Evolutionary conservation across 225 moss, liverwort and hornwort species (phyloP).

Genomic region (Polytrichum formosum): DNA sequence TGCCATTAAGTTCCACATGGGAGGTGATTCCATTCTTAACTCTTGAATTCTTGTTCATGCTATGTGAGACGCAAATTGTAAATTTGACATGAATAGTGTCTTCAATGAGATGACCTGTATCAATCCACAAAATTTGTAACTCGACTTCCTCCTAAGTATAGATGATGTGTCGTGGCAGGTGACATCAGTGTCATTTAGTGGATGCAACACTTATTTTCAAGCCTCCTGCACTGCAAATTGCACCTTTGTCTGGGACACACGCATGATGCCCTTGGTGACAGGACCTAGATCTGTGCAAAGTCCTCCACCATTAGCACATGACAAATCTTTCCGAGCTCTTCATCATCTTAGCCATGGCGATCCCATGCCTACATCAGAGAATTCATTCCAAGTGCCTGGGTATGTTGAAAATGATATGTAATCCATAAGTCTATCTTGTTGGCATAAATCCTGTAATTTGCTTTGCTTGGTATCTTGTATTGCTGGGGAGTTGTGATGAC

Average conservation of each 20-base stretch:
- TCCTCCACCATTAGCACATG: constrained; percentile 47
- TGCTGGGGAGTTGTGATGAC: too few relatives aligned
- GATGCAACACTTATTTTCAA: constrained; percentile 81
- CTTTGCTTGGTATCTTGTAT: too few relatives aligned
- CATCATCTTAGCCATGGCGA: constrained; percentile 83
- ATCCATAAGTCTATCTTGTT: too few relatives aligned
- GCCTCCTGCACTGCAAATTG: constrained; percentile 85
- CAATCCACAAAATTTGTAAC: too few relatives aligned
- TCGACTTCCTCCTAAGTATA: too few relatives aligned
- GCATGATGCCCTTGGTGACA: constrained; percentile 81
- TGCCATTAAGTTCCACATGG: constrained; percentile 69
- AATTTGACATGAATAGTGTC: too few relatives aligned
- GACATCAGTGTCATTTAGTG: constrained; percentile 86
- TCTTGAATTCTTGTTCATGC: constrained; percentile 2
- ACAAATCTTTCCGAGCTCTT: constrained; percentile 61
- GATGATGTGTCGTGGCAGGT: constrained; percentile 37
- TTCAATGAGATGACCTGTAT: too few relatives aligned
- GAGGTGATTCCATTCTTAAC: constrained; percentile 38
- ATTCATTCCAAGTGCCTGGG: constrained; percentile 90
- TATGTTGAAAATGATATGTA: constrained; percentile 14
- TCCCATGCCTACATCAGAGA: constrained; percentile 89
- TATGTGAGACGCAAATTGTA: too few relatives aligned
- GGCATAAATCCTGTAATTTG: too few relatives aligned
- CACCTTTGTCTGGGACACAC: constrained; percentile 80
- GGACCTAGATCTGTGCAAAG: constrained; percentile 47